Evolutionary conservation across 1,284 basidiomycete species (phyloP), one percentile per base, ranked within the genome.

Genomic region (Ceratobasidium sp.): DNA sequence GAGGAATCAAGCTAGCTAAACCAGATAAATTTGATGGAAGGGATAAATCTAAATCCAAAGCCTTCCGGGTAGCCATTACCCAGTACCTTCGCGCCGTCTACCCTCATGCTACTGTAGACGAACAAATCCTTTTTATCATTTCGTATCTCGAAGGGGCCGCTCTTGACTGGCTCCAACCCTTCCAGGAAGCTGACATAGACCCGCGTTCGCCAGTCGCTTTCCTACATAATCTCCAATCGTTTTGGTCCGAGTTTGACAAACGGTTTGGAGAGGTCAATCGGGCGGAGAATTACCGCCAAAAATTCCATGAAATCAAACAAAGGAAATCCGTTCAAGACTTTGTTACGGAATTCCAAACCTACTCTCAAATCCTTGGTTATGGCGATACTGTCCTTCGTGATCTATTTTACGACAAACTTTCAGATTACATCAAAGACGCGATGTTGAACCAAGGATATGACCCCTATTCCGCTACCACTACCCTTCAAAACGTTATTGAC

Each of bases 361-460:
- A 46, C 23, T 39, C 64, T 1, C n/a, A 12, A 6, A 7, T n/a
- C 5, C 13, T 77, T 3, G 39, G 42, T 0, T 67, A 77, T 15
- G 26, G n/a, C 40, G 53, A 67, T 13, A 13, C 20, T 1, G n/a
- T 28, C n/a, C 18, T 67, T 3, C 10, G 23, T 1, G 63, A 77
- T 18, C n/a, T 46, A 23, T 77, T 67, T 18, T 77, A 67, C 46
- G 49, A 60, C 28, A 39, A 64, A 1, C 73, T 77, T 1, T 28
- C 20, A 6, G 44, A 51, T 7, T 15, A 64, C 4, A 23, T 63
- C n/a, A 46, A 46, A n/a, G 3, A 44, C n/a, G 15, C 40, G 9
- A 64, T 64, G 63, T 3, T 64, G 18, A 40, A 33, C 13, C 39
- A 64, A 26, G 20, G 26, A 9, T 60, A 28, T 10, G 28, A 60